Conservation (phyloP, 2,329 filamentous ascomycete species). For the Fusarium clavum region DNA sequence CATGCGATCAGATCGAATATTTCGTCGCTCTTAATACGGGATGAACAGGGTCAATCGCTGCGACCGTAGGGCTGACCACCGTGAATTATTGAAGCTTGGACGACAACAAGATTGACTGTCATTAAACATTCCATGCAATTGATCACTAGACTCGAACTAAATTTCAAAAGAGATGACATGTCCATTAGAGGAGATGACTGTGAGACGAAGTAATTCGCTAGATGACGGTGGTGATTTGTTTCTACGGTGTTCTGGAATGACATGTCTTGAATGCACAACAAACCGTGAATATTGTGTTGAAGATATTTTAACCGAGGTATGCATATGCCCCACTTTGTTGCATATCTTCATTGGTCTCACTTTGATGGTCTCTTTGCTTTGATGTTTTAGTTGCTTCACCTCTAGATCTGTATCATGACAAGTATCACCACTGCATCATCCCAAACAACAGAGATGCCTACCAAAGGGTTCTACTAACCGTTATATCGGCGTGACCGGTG, state of each 20-base stretch:
- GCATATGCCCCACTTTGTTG: not conserved
- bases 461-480: not conserved
- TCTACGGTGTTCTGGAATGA: conserved; percentile 5
- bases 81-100: not conserved
- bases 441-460: not conserved
- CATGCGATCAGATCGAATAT: not conserved
- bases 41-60: not conserved
- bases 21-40: not conserved
- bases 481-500: not conserved
- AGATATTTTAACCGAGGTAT: not conserved
- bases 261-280: not conserved
- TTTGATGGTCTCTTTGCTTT: accelerated
- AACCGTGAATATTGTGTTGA: not conserved
- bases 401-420: not conserved
- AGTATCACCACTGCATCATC: not conserved
- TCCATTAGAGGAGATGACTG: not conserved
- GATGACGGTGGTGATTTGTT: not conserved
- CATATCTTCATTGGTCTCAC: not conserved
- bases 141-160: not conserved
- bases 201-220: conserved; percentile 1
- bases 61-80: not conserved
- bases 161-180: not conserved
- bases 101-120: not conserved
- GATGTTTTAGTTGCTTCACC: not conserved
- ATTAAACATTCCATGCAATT: conserved; percentile 10